Percentiles rank a stretch among this genome's conserved stretches.
Conservation (phyloP, 164 flowering plant genomes). For the Vitis rupestris region DNA sequence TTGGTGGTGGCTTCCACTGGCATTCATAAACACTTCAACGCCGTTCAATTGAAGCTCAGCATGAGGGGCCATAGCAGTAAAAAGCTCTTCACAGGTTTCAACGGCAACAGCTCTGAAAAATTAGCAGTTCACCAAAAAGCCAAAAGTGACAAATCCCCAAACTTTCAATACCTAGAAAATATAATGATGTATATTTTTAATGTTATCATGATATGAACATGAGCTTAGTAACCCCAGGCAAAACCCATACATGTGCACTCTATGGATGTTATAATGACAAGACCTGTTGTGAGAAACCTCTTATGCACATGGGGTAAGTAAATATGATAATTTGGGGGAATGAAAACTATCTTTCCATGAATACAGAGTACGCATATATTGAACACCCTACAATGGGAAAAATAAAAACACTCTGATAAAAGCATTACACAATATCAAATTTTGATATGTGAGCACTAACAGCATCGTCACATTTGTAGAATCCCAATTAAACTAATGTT, state of each 20-base stretch:
- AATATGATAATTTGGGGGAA: not conserved
- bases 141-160: not conserved
- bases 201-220: no score
- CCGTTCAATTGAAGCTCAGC: constrained; percentile 89
- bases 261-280: no score
- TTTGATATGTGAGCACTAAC: not conserved
- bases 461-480: not conserved
- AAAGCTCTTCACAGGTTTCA: constrained; percentile 93
- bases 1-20: constrained; percentile 98
- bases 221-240: no score
- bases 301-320: not conserved
- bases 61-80: constrained; percentile 78
- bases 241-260: no score
- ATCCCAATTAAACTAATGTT: not conserved
- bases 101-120: constrained; percentile 83
- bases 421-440: not conserved
- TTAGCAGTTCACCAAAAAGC: not conserved
- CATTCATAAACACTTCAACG: constrained; percentile 94
- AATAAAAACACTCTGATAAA: not conserved
- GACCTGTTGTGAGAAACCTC: not conserved
- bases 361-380: no score
- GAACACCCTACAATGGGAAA: no score
- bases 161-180: not conserved
- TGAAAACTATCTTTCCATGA: no score
- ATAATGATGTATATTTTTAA: no score